Conservation (phyloP, 2,329 filamentous ascomycete species). For the Drechslerella coelobrocha region DNA sequence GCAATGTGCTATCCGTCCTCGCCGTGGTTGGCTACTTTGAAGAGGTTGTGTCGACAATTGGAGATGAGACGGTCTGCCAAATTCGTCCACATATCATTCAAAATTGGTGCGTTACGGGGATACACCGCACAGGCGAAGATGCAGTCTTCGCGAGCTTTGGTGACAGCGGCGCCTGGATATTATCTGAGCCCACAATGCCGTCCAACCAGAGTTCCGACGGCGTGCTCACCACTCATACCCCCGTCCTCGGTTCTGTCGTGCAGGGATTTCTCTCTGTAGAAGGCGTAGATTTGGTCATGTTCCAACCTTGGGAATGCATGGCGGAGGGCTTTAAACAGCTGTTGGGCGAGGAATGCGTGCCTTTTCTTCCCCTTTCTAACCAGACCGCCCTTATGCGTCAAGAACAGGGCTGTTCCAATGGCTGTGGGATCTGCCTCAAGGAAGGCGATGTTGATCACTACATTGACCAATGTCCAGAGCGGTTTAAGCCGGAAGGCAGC, state of each 20-base stretch:
- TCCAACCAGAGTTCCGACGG: not conserved
- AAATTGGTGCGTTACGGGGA: conserved; percentile 40
- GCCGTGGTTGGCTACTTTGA: conserved; percentile 35
- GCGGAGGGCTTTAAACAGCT: conserved; percentile 25
- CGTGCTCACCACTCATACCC: conserved; percentile 13
- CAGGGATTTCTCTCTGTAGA: conserved; percentile 39
- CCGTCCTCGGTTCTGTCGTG: conserved; percentile 31
- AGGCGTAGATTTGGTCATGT: conserved; percentile 40
- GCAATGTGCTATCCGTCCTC: conserved; percentile 22
- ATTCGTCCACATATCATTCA: conserved; percentile 29
- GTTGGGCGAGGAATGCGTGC: conserved; percentile 34
- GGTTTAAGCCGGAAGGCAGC: conserved; percentile 20
- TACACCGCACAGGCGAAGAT: conserved; percentile 1
- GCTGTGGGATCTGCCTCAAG: conserved; percentile 34
- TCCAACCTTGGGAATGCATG: conserved; percentile 43
- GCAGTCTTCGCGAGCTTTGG: conserved; percentile 28
- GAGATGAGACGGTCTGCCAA: conserved; percentile 5
- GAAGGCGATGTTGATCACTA: conserved; percentile 11
- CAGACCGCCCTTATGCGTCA: conserved; percentile 19
- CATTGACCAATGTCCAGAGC: conserved; percentile 39
- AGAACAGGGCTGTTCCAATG: conserved; percentile 6
- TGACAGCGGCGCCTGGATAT: conserved; percentile 44
- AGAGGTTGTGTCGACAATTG: conserved; percentile 16
- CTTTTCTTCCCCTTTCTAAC: conserved; percentile 29
- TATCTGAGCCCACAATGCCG: conserved; percentile 16